These are phyloP conservation scores for Candida insectorum DNA, from an alignment of 805 yeast species.

Conservation along the genomic window DNA sequence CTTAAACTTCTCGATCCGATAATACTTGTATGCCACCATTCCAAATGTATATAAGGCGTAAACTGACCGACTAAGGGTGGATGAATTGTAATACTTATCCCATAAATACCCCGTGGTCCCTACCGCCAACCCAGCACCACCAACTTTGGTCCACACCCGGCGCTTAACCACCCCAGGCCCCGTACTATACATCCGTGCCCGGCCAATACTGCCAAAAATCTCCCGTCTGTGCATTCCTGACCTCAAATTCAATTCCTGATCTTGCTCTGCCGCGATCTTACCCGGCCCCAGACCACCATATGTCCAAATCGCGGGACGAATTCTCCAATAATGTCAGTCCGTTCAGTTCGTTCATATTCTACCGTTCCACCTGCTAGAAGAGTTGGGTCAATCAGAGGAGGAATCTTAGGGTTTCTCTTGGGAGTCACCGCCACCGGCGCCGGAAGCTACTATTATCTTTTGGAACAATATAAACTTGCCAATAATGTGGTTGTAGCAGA, in stretches of 20 bases:
- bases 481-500: constrained; percentile 73
- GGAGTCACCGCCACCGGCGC: constrained; percentile 76
- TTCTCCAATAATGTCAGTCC: too few species aligned
- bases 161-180: background rate
- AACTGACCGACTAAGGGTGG: constrained; percentile 49
- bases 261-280: too few species aligned
- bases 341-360: constrained; percentile 28
- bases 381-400: constrained; percentile 44
- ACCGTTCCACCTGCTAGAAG: constrained; percentile 22
- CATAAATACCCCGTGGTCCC: constrained; percentile 5
- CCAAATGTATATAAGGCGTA: constrained; percentile 47
- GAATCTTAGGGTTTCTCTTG: constrained; percentile 70
- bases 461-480: constrained; percentile 74
- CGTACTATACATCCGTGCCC: background rate
- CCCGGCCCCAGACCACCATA: too few species aligned
- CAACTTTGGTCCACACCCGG: background rate
- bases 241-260: too few species aligned
- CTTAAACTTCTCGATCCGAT: constrained; percentile 37
- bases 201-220: background rate
- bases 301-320: too few species aligned
- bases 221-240: too few species aligned
- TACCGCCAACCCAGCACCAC: background rate
- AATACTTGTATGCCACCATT: constrained; percentile 58
- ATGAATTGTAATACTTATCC: constrained; percentile 27
- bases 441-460: constrained; percentile 71